phyloP scores from a whole-genome alignment of 768 basidiomycete species.

The Lentinula sp. region DNA sequence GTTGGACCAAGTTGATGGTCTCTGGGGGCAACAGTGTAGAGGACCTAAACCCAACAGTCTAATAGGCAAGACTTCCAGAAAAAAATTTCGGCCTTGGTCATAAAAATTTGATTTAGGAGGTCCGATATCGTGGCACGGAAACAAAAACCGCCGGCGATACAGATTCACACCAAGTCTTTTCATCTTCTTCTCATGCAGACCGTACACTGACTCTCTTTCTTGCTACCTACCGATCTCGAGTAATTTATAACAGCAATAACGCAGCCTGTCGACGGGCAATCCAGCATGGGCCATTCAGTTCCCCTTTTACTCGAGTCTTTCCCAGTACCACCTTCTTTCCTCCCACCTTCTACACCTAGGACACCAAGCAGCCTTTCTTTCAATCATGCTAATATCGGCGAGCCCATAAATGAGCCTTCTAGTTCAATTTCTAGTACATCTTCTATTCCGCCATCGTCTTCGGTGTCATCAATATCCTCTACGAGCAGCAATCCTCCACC shows the following conservation, averaged over 20 bases:
- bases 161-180: not conserved
- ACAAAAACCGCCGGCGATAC: not conserved
- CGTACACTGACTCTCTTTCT: not conserved
- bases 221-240: not conserved
- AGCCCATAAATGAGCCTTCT: not conserved
- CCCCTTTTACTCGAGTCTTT: conserved; percentile 2
- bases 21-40: not conserved
- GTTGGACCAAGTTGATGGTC: not conserved
- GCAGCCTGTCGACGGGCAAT: not conserved
- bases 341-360: not conserved
- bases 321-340: conserved; percentile 4
- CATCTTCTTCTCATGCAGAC: not conserved
- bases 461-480: not conserved
- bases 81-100: not conserved
- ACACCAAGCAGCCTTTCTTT: not conserved
- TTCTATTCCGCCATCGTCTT: not conserved
- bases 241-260: not conserved
- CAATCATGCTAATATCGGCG: not conserved
- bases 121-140: not conserved
- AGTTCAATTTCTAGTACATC: not conserved
- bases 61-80: too few species aligned
- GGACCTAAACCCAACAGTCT: too few species aligned
- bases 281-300: not conserved
- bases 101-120: not conserved
- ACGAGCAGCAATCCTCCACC: not conserved